A percentile compares a stretch with the other conserved stretches of the same genome.
These are phyloP conservation scores for Tulasnella sp. DNA, from an alignment of 768 basidiomycete genomes.

Conservation along the genomic window DNA sequence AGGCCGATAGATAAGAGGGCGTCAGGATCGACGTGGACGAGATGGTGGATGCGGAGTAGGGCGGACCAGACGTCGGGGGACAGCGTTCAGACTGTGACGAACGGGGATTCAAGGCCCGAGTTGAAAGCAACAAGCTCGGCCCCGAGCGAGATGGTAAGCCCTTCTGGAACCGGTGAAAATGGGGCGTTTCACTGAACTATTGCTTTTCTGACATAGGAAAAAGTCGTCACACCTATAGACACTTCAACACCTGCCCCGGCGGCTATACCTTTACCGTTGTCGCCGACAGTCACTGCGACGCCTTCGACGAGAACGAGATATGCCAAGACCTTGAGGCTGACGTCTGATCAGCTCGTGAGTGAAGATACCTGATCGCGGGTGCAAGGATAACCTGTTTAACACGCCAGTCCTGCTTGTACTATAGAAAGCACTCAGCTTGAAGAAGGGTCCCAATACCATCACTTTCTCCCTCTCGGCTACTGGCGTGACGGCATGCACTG, in stretches of 20 bases:
- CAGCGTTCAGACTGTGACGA: slow-evolving; percentile 9
- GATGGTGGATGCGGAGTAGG: slow-evolving; percentile 68
- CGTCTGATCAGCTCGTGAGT: slow-evolving; percentile 73
- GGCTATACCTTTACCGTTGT: neutral
- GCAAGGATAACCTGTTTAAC: neutral
- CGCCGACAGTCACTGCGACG: neutral
- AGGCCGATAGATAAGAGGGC: slow-evolving; percentile 25
- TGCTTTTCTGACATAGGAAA: no score
- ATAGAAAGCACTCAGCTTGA: slow-evolving; percentile 77
- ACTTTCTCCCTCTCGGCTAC: slow-evolving; percentile 86
- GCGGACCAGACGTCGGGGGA: slow-evolving; percentile 25
- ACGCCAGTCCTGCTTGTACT: neutral
- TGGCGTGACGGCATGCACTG: slow-evolving; percentile 73
- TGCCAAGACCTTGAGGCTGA: slow-evolving; percentile 85
- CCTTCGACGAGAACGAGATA: slow-evolving; percentile 41
- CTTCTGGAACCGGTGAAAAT: neutral
- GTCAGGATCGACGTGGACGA: slow-evolving; percentile 54
- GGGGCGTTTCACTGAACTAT: no score
- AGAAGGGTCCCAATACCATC: slow-evolving; percentile 79
- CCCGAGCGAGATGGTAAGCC: slow-evolving; percentile 12
- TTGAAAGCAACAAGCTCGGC: slow-evolving; percentile 24
- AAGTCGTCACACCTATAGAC: neutral
- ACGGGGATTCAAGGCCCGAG: slow-evolving; percentile 3
- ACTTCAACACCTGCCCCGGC: neutral
- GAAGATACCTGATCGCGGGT: neutral